Percentiles rank a stretch among this genome's conserved stretches.
Conservation (phyloP, 2,329 filamentous ascomycete genomes). For the Paecilomyces sp. region DNA sequence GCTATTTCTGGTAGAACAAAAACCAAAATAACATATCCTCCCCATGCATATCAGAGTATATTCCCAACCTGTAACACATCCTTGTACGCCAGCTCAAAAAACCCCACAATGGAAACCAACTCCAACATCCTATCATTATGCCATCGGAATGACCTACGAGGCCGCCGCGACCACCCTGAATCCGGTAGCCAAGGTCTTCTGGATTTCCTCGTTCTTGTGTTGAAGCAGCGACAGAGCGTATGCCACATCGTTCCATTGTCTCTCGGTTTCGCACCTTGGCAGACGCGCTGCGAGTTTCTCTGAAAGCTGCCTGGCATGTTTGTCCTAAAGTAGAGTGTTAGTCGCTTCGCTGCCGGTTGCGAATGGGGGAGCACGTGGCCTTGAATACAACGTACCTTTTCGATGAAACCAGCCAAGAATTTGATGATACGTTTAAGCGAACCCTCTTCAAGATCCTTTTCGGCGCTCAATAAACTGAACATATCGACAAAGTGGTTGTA, state of each 20-base stretch:
- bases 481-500: constrained; percentile 99
- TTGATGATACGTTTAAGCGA: constrained; percentile 79
- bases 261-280: constrained; percentile 77
- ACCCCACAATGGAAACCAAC: neutral
- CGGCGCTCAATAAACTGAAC: constrained; percentile 86
- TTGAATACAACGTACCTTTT: constrained; percentile 63
- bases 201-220: constrained; percentile 53
- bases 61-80: neutral
- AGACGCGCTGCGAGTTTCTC: constrained; percentile 87
- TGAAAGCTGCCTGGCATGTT: constrained; percentile 89
- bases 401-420: constrained; percentile 91
- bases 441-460: constrained; percentile 73
- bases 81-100: neutral
- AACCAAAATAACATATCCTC: neutral
- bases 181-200: constrained; percentile 34
- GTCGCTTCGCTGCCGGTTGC: constrained; percentile 1
- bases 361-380: neutral
- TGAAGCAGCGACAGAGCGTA: constrained; percentile 83
- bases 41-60: neutral
- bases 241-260: constrained; percentile 96
- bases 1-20: neutral
- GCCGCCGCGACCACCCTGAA: constrained; percentile 58
- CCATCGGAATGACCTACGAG: constrained; percentile 36
- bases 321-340: constrained; percentile 57
- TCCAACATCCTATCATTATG: neutral